These are phyloP conservation scores for Oryza australiensis DNA, from an alignment of 176 grass and related monocot genomes.

Conservation along the genomic window DNA sequence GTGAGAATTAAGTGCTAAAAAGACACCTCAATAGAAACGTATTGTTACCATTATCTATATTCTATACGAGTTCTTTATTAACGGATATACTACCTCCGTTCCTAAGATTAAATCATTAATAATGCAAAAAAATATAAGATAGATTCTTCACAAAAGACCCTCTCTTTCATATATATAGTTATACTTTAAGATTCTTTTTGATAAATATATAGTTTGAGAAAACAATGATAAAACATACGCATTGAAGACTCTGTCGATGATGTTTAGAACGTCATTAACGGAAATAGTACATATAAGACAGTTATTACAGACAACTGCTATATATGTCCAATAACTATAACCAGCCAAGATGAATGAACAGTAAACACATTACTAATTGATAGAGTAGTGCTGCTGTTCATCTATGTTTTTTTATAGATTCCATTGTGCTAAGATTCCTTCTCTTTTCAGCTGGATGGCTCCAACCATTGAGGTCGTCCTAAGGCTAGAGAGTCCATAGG, in stretches of 20 bases:
- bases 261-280: no score
- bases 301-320: no score
- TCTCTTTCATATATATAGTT: no score
- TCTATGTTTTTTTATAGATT: background rate
- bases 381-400: background rate
- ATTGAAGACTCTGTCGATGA: no score
- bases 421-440: slow-evolving; percentile 50
- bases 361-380: slow-evolving; percentile 1
- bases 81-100: no score
- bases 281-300: no score
- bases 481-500: slow-evolving; percentile 20
- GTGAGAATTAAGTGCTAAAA: background rate
- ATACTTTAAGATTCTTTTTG: no score
- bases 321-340: background rate
- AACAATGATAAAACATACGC: no score
- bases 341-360: background rate
- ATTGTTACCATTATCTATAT: background rate
- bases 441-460: slow-evolving; percentile 43
- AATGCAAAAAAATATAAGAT: no score
- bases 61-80: background rate
- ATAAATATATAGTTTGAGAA: no score
- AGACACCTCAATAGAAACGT: background rate
- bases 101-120: no score
- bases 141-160: no score
- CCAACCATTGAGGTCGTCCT: slow-evolving; percentile 30